phyloP scores from a whole-genome alignment of 129 eudicot species.

The Lactuca saligna region DNA sequence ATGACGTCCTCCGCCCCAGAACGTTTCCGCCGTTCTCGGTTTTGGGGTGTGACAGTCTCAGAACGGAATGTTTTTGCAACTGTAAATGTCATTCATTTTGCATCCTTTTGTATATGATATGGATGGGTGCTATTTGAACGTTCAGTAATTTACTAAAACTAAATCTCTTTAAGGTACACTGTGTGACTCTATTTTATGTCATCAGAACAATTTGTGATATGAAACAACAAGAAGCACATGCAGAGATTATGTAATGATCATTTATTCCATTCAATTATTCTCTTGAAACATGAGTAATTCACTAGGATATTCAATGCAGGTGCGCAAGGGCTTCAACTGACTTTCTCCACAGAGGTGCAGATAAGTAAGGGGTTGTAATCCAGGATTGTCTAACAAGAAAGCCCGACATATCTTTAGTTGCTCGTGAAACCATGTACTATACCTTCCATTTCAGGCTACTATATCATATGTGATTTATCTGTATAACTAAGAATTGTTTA shows the following conservation, averaged over 20 bases:
- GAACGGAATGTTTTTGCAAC: constrained; percentile 8
- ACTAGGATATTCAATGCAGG: constrained; percentile 42
- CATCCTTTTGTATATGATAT: neutral
- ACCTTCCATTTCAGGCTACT: constrained; percentile 27
- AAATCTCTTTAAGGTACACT: neutral
- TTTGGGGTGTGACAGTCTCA: too few species aligned
- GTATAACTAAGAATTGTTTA: constrained; percentile 16
- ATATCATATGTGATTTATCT: constrained; percentile 13
- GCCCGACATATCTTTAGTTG: constrained; percentile 90
- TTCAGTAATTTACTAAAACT: constrained; percentile 3
- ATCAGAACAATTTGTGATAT: neutral
- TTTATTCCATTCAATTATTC: constrained; percentile 17
- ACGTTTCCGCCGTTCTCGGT: too few species aligned
- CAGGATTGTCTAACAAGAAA: constrained; percentile 55
- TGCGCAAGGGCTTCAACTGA: constrained; percentile 29
- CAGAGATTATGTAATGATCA: constrained; percentile 21
- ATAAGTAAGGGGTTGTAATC: constrained; percentile 39
- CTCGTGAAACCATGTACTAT: constrained; percentile 83
- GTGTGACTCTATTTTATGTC: too few species aligned
- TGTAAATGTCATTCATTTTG: neutral
- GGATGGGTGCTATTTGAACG: neutral
- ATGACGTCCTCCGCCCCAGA: too few species aligned
- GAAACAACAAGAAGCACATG: neutral
- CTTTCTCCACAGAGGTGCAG: constrained; percentile 17
- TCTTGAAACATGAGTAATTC: constrained; percentile 21